Base-by-base conservation (phyloP, 2,329 filamentous ascomycete genomes). In the Colletotrichum paranaense region DNA sequence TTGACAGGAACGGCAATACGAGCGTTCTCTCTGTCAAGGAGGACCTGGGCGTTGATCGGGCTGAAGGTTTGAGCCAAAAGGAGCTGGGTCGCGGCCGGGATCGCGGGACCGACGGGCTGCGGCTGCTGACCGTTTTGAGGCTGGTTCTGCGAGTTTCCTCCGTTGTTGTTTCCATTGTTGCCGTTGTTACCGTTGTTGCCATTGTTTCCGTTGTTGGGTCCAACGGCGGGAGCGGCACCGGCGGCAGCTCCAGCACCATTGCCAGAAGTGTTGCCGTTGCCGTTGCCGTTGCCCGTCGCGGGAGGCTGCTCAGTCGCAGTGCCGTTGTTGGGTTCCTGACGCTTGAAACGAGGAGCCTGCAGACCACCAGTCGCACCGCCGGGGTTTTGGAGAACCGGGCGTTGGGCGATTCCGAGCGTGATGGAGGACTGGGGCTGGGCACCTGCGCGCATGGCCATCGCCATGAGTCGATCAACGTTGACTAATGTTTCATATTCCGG, bases 41-140 rank as follows among this genome's bases (percentile, higher is more conserved):
- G 72, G 5, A 76, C 63, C 62, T 75, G 71, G 1, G 65, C 62
- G 11, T 71, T 72, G 19, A 77, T 64, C 28, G 76, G 76, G 28
- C 68, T 76, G 52, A 77, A 77, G 38, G 75, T 77, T n/a, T 76
- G 74, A 26, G 72, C 75, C 4, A 77, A 72, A 4, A 77, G 74
- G 6, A 77, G 67, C 65, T 76, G 76, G 3, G 76, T 73, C 14
- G 76, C 76, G 5, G 75, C 76, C 9, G 75, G 75, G 16, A 72
- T 72, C n/a, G 67, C 19, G 11, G 72, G 72, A 3, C 56, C 57
- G 16, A 22, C 28, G 7, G 24, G 46, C 30, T 59, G 32, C 3
- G 32, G 28, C 8, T 72, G 65, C 32, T 35, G 32, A 12, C 32
- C 32, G 11, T 35, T 35, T 9, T 49, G 42, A 49, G 42, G 42